phyloP scores from a whole-genome alignment of 768 basidiomycete species.

The Russula lepida region DNA sequence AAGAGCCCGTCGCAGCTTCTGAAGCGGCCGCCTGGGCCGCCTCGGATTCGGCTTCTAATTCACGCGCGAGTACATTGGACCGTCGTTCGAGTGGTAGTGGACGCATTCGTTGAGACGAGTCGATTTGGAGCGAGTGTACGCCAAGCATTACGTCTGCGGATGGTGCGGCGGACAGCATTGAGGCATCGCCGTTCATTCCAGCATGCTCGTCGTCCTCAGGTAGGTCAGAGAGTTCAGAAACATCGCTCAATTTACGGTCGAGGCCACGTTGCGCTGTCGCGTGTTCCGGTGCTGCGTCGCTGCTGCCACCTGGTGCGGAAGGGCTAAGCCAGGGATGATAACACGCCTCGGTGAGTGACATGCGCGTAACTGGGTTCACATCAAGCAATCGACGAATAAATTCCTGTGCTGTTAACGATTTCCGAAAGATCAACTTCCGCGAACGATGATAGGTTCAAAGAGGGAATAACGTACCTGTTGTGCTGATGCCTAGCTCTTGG shows the following conservation, averaged over 20 bases:
- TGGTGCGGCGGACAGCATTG: constrained; percentile 15
- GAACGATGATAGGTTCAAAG: background rate
- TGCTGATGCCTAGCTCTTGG: constrained; percentile 22
- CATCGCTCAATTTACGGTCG: background rate
- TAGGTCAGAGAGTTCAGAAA: constrained; percentile 8
- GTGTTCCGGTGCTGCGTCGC: background rate
- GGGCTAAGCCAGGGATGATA: constrained; percentile 67
- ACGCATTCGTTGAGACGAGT: background rate
- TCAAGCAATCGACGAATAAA: constrained; percentile 65
- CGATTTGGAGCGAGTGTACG: constrained; percentile 5
- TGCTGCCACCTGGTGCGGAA: background rate
- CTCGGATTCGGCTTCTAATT: constrained; percentile 7
- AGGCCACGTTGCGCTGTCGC: background rate
- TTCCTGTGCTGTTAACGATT: constrained; percentile 38
- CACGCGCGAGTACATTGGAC: constrained; percentile 17
- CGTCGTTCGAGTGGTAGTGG: constrained; percentile 17
- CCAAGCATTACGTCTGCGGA: constrained; percentile 8
- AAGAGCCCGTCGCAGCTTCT: background rate
- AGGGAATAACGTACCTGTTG: constrained; percentile 36
- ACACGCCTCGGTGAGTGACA: constrained; percentile 63
- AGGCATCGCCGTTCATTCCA: background rate
- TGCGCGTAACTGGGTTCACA: constrained; percentile 52
- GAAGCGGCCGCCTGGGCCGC: background rate
- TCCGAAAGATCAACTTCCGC: background rate
- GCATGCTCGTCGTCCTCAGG: background rate